Percentiles rank a stretch among this genome's conserved stretches.
These are phyloP conservation scores for Madurella fahalii DNA, from an alignment of 2,329 filamentous ascomycete genomes.

Conservation along the genomic window DNA sequence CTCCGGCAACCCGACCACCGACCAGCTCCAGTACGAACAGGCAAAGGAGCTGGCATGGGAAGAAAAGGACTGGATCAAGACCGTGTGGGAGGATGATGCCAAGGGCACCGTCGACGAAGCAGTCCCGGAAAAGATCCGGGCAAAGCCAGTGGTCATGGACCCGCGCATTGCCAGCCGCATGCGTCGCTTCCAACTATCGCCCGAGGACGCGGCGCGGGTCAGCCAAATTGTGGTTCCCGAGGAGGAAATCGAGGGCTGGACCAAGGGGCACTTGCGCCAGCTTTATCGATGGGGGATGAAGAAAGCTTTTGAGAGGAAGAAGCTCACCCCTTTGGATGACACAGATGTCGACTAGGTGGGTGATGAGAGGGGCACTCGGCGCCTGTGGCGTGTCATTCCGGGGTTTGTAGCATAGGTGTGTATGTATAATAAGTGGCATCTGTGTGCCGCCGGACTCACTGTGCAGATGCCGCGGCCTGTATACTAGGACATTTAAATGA, in stretches of 20 bases:
- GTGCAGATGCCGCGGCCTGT: background rate
- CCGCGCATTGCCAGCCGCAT: conserved; percentile 71
- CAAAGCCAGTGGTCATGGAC: conserved; percentile 71
- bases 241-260: conserved; percentile 66
- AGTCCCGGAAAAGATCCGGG: conserved; percentile 68
- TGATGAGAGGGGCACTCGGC: background rate
- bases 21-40: conserved; percentile 51
- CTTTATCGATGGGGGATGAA: conserved; percentile 49
- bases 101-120: conserved; percentile 27
- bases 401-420: background rate
- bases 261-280: conserved; percentile 55
- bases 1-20: conserved; percentile 27
- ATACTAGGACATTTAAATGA: conserved; percentile 2
- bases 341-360: conserved; percentile 18
- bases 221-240: conserved; percentile 58
- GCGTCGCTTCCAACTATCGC: conserved; percentile 68
- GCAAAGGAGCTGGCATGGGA: conserved; percentile 54
- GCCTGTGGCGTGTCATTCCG: too few relatives aligned
- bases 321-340: conserved; percentile 30
- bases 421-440: background rate
- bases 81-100: conserved; percentile 40
- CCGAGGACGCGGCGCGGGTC: conserved; percentile 67
- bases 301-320: conserved; percentile 39
- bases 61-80: conserved; percentile 38
- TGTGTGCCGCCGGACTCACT: background rate